phyloP scores from a whole-genome alignment of 176 grass and related monocot genomes.

The Aegilops longissima region DNA sequence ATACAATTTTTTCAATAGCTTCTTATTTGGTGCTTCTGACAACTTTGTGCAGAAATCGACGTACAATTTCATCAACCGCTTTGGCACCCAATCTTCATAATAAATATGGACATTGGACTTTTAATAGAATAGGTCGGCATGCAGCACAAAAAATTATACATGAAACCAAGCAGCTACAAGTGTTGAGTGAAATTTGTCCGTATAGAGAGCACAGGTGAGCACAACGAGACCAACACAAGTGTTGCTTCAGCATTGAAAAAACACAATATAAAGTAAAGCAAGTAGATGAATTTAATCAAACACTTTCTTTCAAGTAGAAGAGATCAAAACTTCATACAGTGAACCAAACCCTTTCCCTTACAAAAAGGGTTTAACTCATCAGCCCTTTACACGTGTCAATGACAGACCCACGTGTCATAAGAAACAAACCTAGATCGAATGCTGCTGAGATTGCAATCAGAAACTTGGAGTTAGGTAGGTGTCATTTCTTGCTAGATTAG shows the following conservation, averaged over 20 bases:
- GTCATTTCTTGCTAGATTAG: not conserved
- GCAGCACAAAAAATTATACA: not conserved
- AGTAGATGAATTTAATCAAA: not conserved
- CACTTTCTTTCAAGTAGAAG: not conserved
- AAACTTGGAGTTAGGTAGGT: slow-evolving; percentile 6
- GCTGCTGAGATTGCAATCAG: not conserved
- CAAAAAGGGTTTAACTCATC: not conserved
- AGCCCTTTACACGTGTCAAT: not conserved
- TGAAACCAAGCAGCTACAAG: not conserved
- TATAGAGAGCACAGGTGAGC: not conserved
- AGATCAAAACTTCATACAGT: not conserved
- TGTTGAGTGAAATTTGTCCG: not conserved
- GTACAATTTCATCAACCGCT: slow-evolving; percentile 89
- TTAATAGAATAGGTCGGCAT: slow-evolving; percentile 2
- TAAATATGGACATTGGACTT: not conserved
- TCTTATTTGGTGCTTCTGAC: slow-evolving; percentile 69
- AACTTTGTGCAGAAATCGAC: slow-evolving; percentile 81
- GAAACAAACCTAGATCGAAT: not conserved
- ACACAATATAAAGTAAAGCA: not conserved
- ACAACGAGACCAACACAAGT: not conserved
- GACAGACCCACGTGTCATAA: not conserved
- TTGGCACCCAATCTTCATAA: slow-evolving; percentile 81
- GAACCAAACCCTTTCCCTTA: not conserved
- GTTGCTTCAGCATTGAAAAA: not conserved
- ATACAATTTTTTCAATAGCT: slow-evolving; percentile 80